Conservation (phyloP, 2,329 filamentous ascomycete species). For the Pestalotiopsis fici region DNA sequence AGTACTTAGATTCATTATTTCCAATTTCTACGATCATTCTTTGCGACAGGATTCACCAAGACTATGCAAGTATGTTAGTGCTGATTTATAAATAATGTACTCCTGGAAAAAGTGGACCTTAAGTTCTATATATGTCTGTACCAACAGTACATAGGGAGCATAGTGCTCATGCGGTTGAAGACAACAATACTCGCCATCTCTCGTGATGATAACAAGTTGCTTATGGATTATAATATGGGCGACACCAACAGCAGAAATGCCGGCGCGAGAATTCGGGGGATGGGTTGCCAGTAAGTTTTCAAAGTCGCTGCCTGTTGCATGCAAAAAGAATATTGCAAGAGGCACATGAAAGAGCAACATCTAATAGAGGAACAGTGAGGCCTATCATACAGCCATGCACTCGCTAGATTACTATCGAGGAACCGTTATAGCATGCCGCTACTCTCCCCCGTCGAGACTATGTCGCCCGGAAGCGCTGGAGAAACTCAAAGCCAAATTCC, state of each 20-base stretch:
- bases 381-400: conserved; percentile 23
- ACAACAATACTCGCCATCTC: no score
- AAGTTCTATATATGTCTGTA: no score
- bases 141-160: no score
- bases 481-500: conserved; percentile 12
- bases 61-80: no score
- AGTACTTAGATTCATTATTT: no score
- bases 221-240: background rate
- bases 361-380: conserved; percentile 14
- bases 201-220: background rate
- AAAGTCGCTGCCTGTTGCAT: background rate
- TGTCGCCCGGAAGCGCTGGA: background rate
- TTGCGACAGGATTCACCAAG: no score
- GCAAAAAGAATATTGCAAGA: no score
- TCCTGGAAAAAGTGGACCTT: no score
- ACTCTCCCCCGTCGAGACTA: conserved; percentile 16
- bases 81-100: no score
- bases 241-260: background rate
- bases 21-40: no score
- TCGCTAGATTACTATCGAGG: conserved; percentile 19
- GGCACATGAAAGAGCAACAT: background rate
- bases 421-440: conserved; percentile 20
- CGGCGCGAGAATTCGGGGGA: background rate
- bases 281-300: conserved; percentile 1
- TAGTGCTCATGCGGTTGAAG: no score